Conservation (phyloP, 2,329 filamentous ascomycete species). For the Fusarium kyushuense region DNA sequence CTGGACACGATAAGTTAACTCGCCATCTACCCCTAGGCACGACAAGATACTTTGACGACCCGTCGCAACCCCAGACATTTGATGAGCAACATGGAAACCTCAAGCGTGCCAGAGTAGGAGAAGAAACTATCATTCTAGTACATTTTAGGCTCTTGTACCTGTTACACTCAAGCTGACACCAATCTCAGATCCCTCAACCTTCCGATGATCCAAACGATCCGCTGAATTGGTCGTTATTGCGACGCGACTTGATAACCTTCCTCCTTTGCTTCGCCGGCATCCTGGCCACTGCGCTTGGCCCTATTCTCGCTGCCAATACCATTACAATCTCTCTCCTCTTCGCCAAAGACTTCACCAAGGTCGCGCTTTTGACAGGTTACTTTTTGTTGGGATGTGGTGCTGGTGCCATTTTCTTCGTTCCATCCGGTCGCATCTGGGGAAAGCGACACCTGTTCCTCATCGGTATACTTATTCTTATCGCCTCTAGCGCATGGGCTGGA, state of each 20-base stretch:
- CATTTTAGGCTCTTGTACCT: constrained; percentile 56
- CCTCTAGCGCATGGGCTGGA: constrained; percentile 83
- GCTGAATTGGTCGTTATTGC: constrained; percentile 86
- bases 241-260: constrained; percentile 82
- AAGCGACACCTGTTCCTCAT: constrained; percentile 90
- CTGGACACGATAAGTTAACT: constrained; percentile 30
- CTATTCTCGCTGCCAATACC: constrained; percentile 90
- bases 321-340: constrained; percentile 80
- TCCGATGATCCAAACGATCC: constrained; percentile 93
- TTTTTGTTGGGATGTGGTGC: constrained; percentile 86
- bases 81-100: constrained; percentile 61
- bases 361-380: constrained; percentile 87
- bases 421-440: constrained; percentile 89
- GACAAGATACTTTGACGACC: constrained; percentile 73
- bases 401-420: constrained; percentile 86
- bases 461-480: constrained; percentile 78
- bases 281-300: constrained; percentile 85
- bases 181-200: constrained; percentile 76
- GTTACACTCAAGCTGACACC: constrained; percentile 26
- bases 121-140: constrained; percentile 80
- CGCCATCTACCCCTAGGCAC: constrained; percentile 61
- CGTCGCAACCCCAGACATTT: constrained; percentile 60
- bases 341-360: constrained; percentile 73
- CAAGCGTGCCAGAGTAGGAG: constrained; percentile 79
- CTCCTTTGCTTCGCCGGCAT: constrained; percentile 84